Base-by-base conservation (phyloP, 768 basidiomycete genomes). In the Dioszegia crocea region DNA sequence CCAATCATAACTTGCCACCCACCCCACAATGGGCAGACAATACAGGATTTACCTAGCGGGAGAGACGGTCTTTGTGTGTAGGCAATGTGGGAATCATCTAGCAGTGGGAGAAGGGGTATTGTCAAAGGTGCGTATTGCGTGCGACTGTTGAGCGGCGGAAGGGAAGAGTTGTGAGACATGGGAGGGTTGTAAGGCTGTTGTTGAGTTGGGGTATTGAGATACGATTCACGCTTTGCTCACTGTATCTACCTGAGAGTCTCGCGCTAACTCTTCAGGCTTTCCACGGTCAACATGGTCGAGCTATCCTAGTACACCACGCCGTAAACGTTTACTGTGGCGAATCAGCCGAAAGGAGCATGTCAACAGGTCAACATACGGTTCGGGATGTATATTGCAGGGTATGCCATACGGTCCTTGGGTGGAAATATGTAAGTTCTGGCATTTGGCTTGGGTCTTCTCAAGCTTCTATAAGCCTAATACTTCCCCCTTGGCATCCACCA, bases 361-460 rank as follows among this genome's bases (percentile, higher is more conserved):
- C 92, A 29, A 99, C 94, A 21, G 94, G 94, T 21, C 85, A 88
- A 68, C 96, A 99, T 79, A 89, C 88, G 26, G 94, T 99, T 31
- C 86, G 94, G 57, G 94, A 99, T 76, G 91, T 98, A 63, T 89
- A 84, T 78, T 99, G 94, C 78, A 80, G 82, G 81, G 94, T 93
- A 77, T 99, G 94, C 78, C 83, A 84, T 60, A 84, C 83, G 49
- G 84, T 82, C 17, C 82, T 99, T 30, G 94, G 94, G 56, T 98
- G 96, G 94, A 97, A 97, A 91, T 99, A 99, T 77, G 96, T 90
- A 75, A 77, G 86, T 50, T n/a, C n/a, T n/a, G n/a, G n/a, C n/a
- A n/a, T n/a, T n/a, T n/a, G n/a, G n/a, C n/a, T n/a, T n/a, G n/a
- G n/a, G n/a, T n/a, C n/a, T n/a, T n/a, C n/a, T n/a, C n/a, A n/a